Evolutionary conservation across 2,329 filamentous ascomycete species (phyloP).

Genomic region (Fusarium phyllophilum): DNA sequence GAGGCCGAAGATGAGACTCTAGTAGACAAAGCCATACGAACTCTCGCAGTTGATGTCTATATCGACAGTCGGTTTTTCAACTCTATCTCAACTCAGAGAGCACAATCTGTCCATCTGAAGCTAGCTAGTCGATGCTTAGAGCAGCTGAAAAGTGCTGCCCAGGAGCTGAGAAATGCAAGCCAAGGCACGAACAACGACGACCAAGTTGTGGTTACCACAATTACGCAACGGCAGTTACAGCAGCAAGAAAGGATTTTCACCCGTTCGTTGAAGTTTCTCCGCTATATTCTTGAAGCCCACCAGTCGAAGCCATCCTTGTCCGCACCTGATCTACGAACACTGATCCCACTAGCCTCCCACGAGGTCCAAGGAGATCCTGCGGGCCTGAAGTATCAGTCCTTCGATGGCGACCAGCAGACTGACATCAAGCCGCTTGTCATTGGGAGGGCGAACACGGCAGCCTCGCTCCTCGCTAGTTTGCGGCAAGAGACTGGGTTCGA

Average conservation of each 20-base stretch:
- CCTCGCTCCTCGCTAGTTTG: conserved; percentile 74
- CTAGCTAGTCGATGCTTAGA: conserved; percentile 79
- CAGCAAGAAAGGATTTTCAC: conserved; percentile 70
- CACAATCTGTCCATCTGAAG: conserved; percentile 70
- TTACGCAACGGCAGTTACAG: conserved; percentile 58
- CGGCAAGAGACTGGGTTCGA: conserved; percentile 77
- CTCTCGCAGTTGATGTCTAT: conserved; percentile 77
- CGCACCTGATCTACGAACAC: conserved; percentile 64
- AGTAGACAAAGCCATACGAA: conserved; percentile 73
- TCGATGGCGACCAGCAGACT: conserved; percentile 69
- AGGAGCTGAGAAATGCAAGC: conserved; percentile 59
- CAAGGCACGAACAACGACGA: conserved; percentile 59
- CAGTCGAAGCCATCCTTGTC: conserved; percentile 70
- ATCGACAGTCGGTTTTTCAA: conserved; percentile 66
- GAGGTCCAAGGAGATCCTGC: conserved; percentile 70
- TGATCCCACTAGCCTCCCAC: conserved; percentile 62
- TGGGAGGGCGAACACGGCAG: conserved; percentile 75
- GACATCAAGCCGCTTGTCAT: conserved; percentile 72
- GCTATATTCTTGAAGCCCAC: conserved; percentile 72
- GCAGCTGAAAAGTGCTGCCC: conserved; percentile 73
- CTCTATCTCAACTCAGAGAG: conserved; percentile 60
- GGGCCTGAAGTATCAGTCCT: conserved; percentile 78
- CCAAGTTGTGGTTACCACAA: conserved; percentile 63
- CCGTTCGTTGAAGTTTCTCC: conserved; percentile 74
- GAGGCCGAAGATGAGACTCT: conserved; percentile 72